Conservation (phyloP, 2,329 filamentous ascomycete genomes). For the Aureobasidium lini region DNA sequence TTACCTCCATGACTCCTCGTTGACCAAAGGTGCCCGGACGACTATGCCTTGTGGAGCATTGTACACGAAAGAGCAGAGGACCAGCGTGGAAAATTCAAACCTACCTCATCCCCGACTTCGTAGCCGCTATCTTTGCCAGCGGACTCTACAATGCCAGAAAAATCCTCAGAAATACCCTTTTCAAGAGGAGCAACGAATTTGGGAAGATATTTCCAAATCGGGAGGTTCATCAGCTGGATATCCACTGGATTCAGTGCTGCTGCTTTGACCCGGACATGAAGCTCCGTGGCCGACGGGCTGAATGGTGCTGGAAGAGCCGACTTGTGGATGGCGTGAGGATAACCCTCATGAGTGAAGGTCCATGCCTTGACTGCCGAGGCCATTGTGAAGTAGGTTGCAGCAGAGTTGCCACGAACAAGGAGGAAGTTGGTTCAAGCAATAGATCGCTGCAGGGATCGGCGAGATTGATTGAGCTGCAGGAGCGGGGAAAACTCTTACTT, state of each 20-base stretch:
- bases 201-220: slow-evolving; percentile 22
- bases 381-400: not conserved
- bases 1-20: not conserved
- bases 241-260: slow-evolving; percentile 31
- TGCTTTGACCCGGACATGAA: slow-evolving; percentile 26
- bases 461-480: not conserved
- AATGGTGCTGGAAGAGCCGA: slow-evolving; percentile 19
- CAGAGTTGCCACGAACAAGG: too few relatives aligned
- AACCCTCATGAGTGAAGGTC: slow-evolving; percentile 27
- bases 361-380: slow-evolving; percentile 22
- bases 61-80: not conserved
- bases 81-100: not conserved
- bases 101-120: slow-evolving; percentile 23
- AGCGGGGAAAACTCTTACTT: not conserved
- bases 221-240: slow-evolving; percentile 30
- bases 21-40: too few relatives aligned
- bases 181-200: slow-evolving; percentile 17
- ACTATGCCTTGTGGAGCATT: not conserved
- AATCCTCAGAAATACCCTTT: slow-evolving; percentile 27
- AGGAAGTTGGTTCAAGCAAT: not conserved
- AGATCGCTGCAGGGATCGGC: not conserved
- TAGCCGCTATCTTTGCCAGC: slow-evolving; percentile 22
- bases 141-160: slow-evolving; percentile 24
- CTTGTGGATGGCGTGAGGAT: slow-evolving; percentile 23
- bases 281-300: slow-evolving; percentile 18